Percentiles rank a stretch among this genome's conserved stretches.
These are phyloP conservation scores for Cercospora citrullina DNA, from an alignment of 2,329 filamentous ascomycete genomes.

Conservation along the genomic window DNA sequence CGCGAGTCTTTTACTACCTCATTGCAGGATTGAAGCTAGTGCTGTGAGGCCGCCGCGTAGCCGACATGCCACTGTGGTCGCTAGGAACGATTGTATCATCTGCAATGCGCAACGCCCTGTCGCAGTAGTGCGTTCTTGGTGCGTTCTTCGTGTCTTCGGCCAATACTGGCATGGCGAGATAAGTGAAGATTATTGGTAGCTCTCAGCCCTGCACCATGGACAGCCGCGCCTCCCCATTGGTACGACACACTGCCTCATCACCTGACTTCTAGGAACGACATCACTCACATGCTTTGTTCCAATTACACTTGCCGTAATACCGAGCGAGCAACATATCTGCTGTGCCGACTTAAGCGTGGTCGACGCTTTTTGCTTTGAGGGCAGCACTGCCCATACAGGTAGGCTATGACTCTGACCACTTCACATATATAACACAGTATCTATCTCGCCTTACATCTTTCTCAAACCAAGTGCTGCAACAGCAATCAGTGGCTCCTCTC, in stretches of 20 bases:
- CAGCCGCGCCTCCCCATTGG: conserved; percentile 2
- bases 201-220: conserved; percentile 3
- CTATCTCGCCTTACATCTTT: background rate
- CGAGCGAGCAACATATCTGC: conserved; percentile 1
- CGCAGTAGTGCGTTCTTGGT: conserved; percentile 8
- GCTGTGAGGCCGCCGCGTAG: conserved; percentile 7
- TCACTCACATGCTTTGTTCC: background rate
- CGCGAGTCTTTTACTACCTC: background rate
- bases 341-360: conserved; percentile 3
- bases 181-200: conserved; percentile 1
- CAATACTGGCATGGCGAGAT: background rate
- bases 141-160: conserved; percentile 8
- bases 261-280: background rate
- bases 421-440: background rate
- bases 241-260: conserved; percentile 8
- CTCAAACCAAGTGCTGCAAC: background rate
- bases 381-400: conserved; percentile 5
- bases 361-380: background rate
- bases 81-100: background rate
- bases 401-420: conserved; percentile 6
- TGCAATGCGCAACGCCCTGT: background rate
- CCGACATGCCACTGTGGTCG: background rate
- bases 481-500: background rate
- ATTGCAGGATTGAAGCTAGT: background rate
- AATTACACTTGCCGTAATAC: conserved; percentile 6